Percentiles rank a stretch among this genome's conserved stretches.
phyloP scores from a whole-genome alignment of 1,284 basidiomycete genomes.

The Pseudozyma hubeiensis region DNA sequence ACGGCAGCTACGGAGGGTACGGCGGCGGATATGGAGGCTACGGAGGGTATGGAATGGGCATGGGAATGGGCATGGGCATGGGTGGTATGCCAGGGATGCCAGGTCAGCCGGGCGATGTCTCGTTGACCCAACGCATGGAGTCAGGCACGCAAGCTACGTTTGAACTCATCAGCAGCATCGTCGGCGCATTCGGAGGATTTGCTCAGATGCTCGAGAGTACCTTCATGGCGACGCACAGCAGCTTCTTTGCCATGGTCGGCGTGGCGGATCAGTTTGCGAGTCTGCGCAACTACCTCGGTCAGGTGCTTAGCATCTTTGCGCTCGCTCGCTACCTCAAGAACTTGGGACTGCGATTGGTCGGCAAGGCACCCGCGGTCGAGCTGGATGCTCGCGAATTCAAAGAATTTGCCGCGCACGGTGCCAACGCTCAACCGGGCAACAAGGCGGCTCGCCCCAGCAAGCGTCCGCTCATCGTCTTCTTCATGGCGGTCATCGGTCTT shows the following conservation, averaged over 20 bases:
- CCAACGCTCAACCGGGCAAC: conserved; percentile 22
- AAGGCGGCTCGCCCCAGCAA: conserved; percentile 72
- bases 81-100: conserved; percentile 59
- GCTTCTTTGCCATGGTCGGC: conserved; percentile 98
- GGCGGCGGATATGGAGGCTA: conserved; percentile 54
- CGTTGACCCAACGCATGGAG: conserved; percentile 87
- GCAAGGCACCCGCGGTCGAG: conserved; percentile 56
- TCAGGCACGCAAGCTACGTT: conserved; percentile 91
- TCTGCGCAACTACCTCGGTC: conserved; percentile 89
- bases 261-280: conserved; percentile 95
- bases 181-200: conserved; percentile 93
- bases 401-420: conserved; percentile 61
- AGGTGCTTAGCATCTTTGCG: conserved; percentile 88
- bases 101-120: conserved; percentile 67
- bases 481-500: conserved; percentile 92
- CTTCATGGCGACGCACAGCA: conserved; percentile 98
- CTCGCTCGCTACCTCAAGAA: conserved; percentile 82
- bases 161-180: conserved; percentile 90
- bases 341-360: conserved; percentile 57
- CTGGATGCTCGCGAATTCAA: conserved; percentile 64
- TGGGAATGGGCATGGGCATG: conserved; percentile 59
- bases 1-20: conserved; percentile 55
- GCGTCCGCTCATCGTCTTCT: conserved; percentile 93
- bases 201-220: conserved; percentile 98
- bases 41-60: conserved; percentile 52